Base-by-base conservation (phyloP, 2,329 filamentous ascomycete species). In the Paracamarosporium sp. region DNA sequence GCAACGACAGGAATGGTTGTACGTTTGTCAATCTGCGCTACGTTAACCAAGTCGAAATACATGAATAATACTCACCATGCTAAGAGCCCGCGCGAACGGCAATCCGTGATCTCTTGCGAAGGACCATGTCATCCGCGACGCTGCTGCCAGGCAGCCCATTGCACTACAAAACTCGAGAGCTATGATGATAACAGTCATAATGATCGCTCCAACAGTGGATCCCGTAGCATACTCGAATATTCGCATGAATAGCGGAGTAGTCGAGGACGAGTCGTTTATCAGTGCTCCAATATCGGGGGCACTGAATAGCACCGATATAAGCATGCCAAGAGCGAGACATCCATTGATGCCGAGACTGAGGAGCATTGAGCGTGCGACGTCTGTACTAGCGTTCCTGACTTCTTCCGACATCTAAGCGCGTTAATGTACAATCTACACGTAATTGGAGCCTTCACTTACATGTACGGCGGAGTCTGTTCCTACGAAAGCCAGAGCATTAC, bases 191-290 rank as follows among this genome's bases (percentile, higher is more conserved):
- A 78, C 74, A 0, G 79, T 77, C 75, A 86, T 82, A 27, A 81
- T 76, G 12, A 79, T 82, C 4, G 83, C 80, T 3, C 80, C 80
- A 8, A 60, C 61, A 15, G 56, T 61, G 1, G 74, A 76, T 2
- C 68, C 68, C 4, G 74, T 72, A 13, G 73, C 66, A 25, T 62
- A 50, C 5, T 58, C 53, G 57, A 87, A 84, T 35, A 84, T 80
- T 35, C 83, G 77, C 53, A 87, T 82, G 56, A 86, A 84, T 0
- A 84, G 63, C 9, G 69, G 63, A n/a, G 65, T 66, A 12, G 64
- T 55, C 5, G 68, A 66, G 2, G 44, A 33, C 4, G 55, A 33
- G 7, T 67, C 62, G 0, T 38, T 50, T 3, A 74, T 56, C 3
- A 75, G 58, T 2, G 40, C 50, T 30, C 59, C 48, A 20, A 72